A percentile compares a stretch with the other conserved stretches of the same genome.
Evolutionary conservation across 1,284 basidiomycete genomes (phyloP).

Genomic region (Ceratobasidium sp.): DNA sequence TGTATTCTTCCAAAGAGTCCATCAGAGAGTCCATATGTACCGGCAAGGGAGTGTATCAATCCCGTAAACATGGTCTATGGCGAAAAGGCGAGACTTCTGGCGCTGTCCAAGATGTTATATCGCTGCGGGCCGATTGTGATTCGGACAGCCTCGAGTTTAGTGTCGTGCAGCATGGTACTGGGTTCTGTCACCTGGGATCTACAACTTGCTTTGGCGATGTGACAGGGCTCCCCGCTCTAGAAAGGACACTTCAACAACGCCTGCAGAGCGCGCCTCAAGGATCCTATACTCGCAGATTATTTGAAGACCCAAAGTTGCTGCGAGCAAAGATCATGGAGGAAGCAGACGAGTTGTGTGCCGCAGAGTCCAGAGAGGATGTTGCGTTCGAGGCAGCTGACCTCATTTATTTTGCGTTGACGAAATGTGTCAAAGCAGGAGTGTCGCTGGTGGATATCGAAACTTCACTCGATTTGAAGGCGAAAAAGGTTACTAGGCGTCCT

Average conservation of each 20-base stretch:
- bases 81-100: constrained; percentile 97
- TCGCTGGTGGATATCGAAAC: constrained; percentile 84
- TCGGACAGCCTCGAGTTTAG: constrained; percentile 90
- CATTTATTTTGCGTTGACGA: constrained; percentile 90
- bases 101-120: constrained; percentile 86
- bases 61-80: constrained; percentile 96
- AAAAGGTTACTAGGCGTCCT: constrained; percentile 85
- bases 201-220: constrained; percentile 86
- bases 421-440: constrained; percentile 88
- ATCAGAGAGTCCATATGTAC: constrained; percentile 87
- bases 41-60: constrained; percentile 95
- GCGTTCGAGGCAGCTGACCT: constrained; percentile 97
- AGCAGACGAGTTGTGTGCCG: constrained; percentile 93
- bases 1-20: constrained; percentile 94
- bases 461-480: constrained; percentile 85
- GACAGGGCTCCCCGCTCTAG: constrained; percentile 81
- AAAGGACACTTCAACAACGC: constrained; percentile 80
- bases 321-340: constrained; percentile 98
- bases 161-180: constrained; percentile 88
- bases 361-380: constrained; percentile 82
- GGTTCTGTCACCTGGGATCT: constrained; percentile 92
- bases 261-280: constrained; percentile 82
- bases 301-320: constrained; percentile 82
- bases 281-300: constrained; percentile 91
- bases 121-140: constrained; percentile 91